Percentiles rank a stretch among this genome's conserved stretches.
phyloP scores from a whole-genome alignment of 352 stramenopile species.

The Globisporangium takayamanum region DNA sequence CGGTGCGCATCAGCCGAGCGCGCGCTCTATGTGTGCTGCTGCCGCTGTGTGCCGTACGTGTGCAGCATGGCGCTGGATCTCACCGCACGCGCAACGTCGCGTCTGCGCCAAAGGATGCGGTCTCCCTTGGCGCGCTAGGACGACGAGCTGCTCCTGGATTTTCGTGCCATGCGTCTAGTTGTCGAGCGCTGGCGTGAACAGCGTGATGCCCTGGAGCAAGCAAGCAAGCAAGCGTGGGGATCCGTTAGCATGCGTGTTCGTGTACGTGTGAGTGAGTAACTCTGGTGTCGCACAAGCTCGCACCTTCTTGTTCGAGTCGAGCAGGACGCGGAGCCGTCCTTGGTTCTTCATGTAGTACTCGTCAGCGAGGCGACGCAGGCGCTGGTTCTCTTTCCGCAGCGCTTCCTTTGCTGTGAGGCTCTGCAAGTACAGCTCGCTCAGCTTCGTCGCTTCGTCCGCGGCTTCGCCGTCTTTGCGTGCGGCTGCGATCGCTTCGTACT shows the following conservation, averaged over 20 bases:
- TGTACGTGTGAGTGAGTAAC: not conserved
- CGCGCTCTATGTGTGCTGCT: not conserved
- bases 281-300: not conserved
- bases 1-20: no score
- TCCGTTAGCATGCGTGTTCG: not conserved
- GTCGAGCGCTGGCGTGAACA: constrained; percentile 17
- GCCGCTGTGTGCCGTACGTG: not conserved
- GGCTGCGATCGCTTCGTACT: constrained; percentile 19
- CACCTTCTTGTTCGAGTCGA: constrained; percentile 54
- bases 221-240: not conserved
- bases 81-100: no score
- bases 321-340: constrained; percentile 43
- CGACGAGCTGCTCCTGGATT: constrained; percentile 2
- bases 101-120: not conserved
- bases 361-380: constrained; percentile 53
- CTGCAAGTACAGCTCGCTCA: constrained; percentile 36
- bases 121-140: not conserved
- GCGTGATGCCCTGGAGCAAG: constrained; percentile 11
- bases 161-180: constrained; percentile 2
- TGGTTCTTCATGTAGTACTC: constrained; percentile 83
- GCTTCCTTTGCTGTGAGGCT: constrained; percentile 43
- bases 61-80: not conserved
- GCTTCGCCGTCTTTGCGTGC: constrained; percentile 7
- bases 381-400: constrained; percentile 56
- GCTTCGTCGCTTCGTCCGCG: constrained; percentile 14